phyloP scores from a whole-genome alignment of 2,329 filamentous ascomycete genomes.

The Plectosphaerella sp. region DNA sequence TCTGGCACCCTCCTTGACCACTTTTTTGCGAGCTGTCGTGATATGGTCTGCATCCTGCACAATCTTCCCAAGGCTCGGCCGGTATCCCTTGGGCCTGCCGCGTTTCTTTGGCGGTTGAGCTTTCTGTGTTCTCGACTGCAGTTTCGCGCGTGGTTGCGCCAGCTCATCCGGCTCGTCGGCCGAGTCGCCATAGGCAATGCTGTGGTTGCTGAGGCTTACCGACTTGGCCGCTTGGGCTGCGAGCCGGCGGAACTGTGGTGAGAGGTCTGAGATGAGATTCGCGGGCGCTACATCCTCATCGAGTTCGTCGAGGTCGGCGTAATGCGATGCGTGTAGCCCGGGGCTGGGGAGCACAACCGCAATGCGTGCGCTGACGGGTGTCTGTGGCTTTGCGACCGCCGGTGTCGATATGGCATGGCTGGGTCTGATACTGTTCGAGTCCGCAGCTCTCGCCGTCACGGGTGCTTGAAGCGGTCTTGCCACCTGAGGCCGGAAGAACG shows the following conservation, averaged over 20 bases:
- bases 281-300: neutral
- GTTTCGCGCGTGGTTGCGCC: neutral
- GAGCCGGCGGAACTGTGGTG: conserved; percentile 9
- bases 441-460: no score
- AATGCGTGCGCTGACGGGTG: conserved; percentile 4
- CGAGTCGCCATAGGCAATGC: neutral
- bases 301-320: conserved; percentile 1
- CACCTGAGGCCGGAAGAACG: neutral
- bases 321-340: neutral
- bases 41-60: neutral
- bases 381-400: neutral
- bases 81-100: conserved; percentile 47
- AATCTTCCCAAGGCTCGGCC: conserved; percentile 23
- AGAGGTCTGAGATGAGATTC: conserved; percentile 15
- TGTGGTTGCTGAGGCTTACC: conserved; percentile 9
- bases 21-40: conserved; percentile 8
- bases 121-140: neutral
- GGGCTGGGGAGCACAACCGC: conserved; percentile 9
- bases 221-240: conserved; percentile 5
- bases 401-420: neutral
- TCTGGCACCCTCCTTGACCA: conserved; percentile 7
- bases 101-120: conserved; percentile 20
- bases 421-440: neutral
- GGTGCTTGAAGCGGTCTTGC: neutral
- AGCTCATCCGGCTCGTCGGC: neutral